These are phyloP conservation scores for Solanum commersonii DNA, from an alignment of 257 asterid genomes.

Conservation along the genomic window DNA sequence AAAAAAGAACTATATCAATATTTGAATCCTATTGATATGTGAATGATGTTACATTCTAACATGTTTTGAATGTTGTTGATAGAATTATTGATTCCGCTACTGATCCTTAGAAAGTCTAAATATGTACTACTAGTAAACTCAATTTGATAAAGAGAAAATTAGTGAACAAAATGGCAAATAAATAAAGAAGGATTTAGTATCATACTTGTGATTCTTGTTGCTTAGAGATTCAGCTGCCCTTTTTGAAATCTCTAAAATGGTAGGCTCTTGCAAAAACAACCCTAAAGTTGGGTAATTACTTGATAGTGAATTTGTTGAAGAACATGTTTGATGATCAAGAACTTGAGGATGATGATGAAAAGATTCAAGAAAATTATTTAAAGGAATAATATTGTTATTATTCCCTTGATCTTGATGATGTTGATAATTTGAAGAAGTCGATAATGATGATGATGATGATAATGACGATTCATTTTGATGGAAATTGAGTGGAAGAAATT, in stretches of 20 bases:
- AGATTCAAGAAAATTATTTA: constrained; percentile 20
- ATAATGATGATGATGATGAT: background rate
- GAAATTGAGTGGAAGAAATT: background rate
- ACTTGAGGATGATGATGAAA: constrained; percentile 5
- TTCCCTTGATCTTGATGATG: constrained; percentile 6
- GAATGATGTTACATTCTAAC: background rate
- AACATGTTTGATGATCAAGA: constrained; percentile 7
- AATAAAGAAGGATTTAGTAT: background rate
- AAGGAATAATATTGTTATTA: constrained; percentile 5
- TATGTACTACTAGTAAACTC: background rate
- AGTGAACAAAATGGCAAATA: background rate
- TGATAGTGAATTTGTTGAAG: background rate
- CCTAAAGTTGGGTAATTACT: constrained; percentile 29
- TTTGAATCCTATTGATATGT: background rate
- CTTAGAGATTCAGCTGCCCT: constrained; percentile 10
- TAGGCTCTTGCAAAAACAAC: constrained; percentile 37
- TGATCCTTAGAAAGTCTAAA: background rate
- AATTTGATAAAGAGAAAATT: background rate
- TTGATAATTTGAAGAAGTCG: background rate
- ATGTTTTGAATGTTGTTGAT: background rate
- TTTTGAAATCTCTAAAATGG: constrained; percentile 17
- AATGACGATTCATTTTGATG: background rate
- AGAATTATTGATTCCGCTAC: background rate
- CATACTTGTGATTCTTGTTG: background rate
- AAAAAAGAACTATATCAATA: background rate